Evolutionary conservation across 257 asterid species (phyloP).

Genomic region (Solanum medicagineum): DNA sequence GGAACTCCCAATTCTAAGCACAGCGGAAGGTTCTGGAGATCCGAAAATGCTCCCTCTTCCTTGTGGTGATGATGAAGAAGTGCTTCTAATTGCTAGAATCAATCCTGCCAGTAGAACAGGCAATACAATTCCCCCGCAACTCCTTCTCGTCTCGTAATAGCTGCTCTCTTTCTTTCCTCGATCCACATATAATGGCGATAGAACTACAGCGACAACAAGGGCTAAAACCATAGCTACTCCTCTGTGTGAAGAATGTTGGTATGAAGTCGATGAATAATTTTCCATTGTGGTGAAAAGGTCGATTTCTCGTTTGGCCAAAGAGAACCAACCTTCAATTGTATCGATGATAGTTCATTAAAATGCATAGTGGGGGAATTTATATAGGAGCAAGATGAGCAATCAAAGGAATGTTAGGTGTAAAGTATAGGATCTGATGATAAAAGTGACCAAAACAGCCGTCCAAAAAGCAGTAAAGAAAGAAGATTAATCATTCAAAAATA

Average conservation of each 20-base stretch:
- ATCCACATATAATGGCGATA: conserved; percentile 49
- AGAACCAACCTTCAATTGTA: conserved; percentile 5
- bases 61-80: conserved; percentile 17
- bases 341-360: background rate
- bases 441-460: conserved; percentile 39
- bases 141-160: conserved; percentile 35
- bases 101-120: conserved; percentile 52
- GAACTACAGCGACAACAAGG: conserved; percentile 39
- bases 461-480: conserved; percentile 31
- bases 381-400: conserved; percentile 8
- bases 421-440: conserved; percentile 18
- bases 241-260: conserved; percentile 44
- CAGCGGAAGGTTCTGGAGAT: conserved; percentile 12
- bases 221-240: conserved; percentile 59
- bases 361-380: conserved; percentile 4
- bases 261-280: conserved; percentile 2
- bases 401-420: conserved; percentile 40
- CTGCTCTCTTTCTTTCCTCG: conserved; percentile 18
- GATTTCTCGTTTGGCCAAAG: conserved; percentile 6
- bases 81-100: conserved; percentile 54
- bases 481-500: background rate
- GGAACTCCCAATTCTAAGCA: conserved; percentile 44
- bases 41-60: background rate
- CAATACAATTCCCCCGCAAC: conserved; percentile 48
- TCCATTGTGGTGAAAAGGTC: conserved; percentile 26